Evolutionary conservation across 2,329 filamentous ascomycete genomes (phyloP), one percentile per base, ranked within the genome.

Genomic region (Ascochyta clinopodiicola): DNA sequence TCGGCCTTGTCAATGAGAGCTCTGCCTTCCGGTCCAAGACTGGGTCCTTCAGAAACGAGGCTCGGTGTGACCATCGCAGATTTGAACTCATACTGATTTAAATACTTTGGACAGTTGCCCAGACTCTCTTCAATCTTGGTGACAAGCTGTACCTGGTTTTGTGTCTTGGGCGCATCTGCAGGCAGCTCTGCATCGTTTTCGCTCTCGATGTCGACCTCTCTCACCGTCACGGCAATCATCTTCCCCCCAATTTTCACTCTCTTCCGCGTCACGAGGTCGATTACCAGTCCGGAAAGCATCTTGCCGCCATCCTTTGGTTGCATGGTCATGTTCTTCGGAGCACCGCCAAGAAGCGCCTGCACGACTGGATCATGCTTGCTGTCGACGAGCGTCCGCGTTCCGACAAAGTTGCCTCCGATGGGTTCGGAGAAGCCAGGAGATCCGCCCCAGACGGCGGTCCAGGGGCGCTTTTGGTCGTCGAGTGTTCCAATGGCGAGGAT

Each of bases 61-160:
- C 74, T 74, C 9, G 89, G 84, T 13, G 79, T 70, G 2, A 88
- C 82, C 0, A 79, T 57, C 39, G 83, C 81, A 5, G 83, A 81
- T 2, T 75, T 69, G 35, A 96, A 85, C 2, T 79, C 77, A 70
- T 90, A 92, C 66, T 85, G 86, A 73, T 94, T 95, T 31, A 96
- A 71, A 66, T 96, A 96, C 74, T 96, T 96, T 1, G 92, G 91
- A 66, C 91, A 96, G 65, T 95, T 96, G 0, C 90, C 85, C 8
- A 96, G 68, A 61, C 86, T 89, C 73, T 90, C 88, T 29, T 88
- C 83, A 51, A 96, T 86, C 36, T 83, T 82, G 39, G 92, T 79
- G 13, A 88, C 86, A 32, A 94, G 76, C 62, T 88, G 84, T 2
- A 83, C 73, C 53, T 81, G 74, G 3, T 72, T 70, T 42, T 71